Evolutionary conservation across 306 rosid genomes (phyloP).

Genomic region (Prunus kanzakura): DNA sequence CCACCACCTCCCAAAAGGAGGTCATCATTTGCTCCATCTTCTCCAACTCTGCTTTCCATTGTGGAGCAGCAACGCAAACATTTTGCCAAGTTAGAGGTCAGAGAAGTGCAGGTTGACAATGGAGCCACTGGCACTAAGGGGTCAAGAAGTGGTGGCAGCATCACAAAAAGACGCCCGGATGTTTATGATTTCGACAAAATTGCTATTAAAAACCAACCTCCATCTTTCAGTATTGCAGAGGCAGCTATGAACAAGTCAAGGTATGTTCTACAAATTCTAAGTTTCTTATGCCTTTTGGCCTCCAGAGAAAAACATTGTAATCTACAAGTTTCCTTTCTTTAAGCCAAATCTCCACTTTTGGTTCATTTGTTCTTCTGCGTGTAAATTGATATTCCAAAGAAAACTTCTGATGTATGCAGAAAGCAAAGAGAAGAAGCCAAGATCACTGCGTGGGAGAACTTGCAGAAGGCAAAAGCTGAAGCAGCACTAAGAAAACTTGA

Average conservation of each 20-base stretch:
- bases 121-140: conserved; percentile 44
- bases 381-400: too few species aligned
- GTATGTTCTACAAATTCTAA: conserved; percentile 29
- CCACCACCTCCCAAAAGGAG: conserved; percentile 27
- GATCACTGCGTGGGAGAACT: conserved; percentile 85
- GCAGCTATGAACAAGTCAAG: conserved; percentile 52
- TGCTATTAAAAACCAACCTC: conserved; percentile 32
- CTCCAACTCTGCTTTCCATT: conserved; percentile 33
- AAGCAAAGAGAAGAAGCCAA: conserved; percentile 79
- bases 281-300: not conserved
- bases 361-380: too few species aligned
- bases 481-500: conserved; percentile 77
- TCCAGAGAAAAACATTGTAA: not conserved
- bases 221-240: conserved; percentile 50
- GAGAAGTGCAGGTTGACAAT: conserved; percentile 79
- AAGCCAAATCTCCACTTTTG: not conserved
- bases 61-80: conserved; percentile 30
- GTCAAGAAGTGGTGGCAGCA: conserved; percentile 38
- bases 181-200: conserved; percentile 32
- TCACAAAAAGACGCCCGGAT: conserved; percentile 19
- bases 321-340: too few species aligned
- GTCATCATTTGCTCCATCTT: conserved; percentile 29
- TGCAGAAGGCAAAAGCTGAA: conserved; percentile 91
- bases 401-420: conserved; percentile 31
- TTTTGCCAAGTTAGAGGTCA: conserved; percentile 48